Base-by-base conservation (phyloP, 768 basidiomycete genomes). In the Suillus lakei region DNA sequence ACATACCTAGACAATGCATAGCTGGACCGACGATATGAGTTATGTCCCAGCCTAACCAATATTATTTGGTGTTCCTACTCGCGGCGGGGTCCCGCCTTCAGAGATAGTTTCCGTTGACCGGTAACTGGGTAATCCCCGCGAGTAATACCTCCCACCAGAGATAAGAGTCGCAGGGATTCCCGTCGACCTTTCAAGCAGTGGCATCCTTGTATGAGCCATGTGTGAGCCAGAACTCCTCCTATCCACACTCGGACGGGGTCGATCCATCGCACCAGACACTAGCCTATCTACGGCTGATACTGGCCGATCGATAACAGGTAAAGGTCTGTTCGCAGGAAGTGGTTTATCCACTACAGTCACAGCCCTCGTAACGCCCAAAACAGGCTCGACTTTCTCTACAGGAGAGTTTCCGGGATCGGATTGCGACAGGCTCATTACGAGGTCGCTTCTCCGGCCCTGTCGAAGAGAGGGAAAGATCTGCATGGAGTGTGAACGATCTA, bases 141-240 rank as follows among this genome's bases (percentile, higher is more conserved):
- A 32, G 34, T 62, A 55, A 26, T 55, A 68, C 44, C 38, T 70
- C 44, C 59, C 44, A n/a, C 63, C 53, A 32, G 48, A 66, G 28
- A 66, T 70, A 43, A 44, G 13, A 23, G 60, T 32, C 30, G 56
- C 38, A 32, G 63, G 15, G 13, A 44, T 43, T 43, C 63, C 59
- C 5, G 26, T n/a, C 36, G 58, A 59, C 58, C 58, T 59, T 39
- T 59, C 58, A 59, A 39, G 18, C 26, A 59, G 12, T 63, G 73
- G 69, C 55, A 67, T 68, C 60, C n/a, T n/a, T n/a, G n/a, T n/a
- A 74, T 73, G 53, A 72, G 28, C 55, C 72, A n/a, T 69, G 18
- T 67, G 67, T 23, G 76, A 63, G 10, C 73, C 65, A 46, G 75
- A 75, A 12, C 75, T 74, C 30, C 74, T 76, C 12, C 69, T 73